Conservation (phyloP, 352 stramenopile species). For the Globisporangium rhizosaccharum region DNA sequence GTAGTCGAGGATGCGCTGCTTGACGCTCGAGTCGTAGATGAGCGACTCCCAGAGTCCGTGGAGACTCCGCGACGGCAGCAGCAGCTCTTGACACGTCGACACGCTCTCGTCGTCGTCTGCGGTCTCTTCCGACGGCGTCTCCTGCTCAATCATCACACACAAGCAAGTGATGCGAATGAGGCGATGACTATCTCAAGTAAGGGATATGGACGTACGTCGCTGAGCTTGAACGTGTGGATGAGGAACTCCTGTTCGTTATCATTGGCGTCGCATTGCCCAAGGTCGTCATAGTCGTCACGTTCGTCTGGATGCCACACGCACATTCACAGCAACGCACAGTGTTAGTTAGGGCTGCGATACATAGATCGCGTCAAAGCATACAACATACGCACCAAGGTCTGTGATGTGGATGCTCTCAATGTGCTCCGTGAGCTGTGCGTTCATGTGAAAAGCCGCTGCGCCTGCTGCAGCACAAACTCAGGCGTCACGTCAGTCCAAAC, state of each 20-base stretch:
- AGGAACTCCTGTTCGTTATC: constrained; percentile 24
- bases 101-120: constrained; percentile 77
- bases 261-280: constrained; percentile 9
- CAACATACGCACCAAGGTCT: constrained; percentile 25
- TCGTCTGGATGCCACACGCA: constrained; percentile 5
- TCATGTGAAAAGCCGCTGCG: constrained; percentile 16
- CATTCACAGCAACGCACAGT: not conserved
- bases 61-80: constrained; percentile 59
- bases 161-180: not conserved
- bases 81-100: constrained; percentile 70
- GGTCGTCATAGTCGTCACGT: not conserved
- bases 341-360: not conserved
- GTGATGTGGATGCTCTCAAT: constrained; percentile 35
- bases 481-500: not conserved
- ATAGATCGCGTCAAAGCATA: constrained; percentile 1
- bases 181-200: not conserved
- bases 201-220: constrained; percentile 25
- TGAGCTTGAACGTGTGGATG: constrained; percentile 75
- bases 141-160: constrained; percentile 23
- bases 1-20: constrained; percentile 83
- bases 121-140: constrained; percentile 63
- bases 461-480: constrained; percentile 17
- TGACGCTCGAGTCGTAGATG: constrained; percentile 78
- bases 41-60: constrained; percentile 83
- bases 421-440: constrained; percentile 23